Base-by-base conservation (phyloP, 176 grass and related monocot species). In the Elymus sibiricus region DNA sequence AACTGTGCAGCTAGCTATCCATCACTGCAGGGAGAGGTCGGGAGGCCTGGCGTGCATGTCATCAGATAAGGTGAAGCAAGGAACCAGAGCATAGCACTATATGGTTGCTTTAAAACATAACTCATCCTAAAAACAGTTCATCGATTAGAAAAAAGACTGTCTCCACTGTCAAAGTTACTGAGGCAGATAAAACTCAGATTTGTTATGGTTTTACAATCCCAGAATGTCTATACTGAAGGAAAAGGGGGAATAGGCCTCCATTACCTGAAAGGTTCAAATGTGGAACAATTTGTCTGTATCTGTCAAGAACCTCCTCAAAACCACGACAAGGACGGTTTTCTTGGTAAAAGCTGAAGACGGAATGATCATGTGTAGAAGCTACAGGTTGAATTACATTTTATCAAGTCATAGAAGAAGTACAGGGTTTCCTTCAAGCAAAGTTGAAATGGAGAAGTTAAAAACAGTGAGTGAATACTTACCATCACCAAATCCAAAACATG, bases 401-500 rank as follows among this genome's bases (percentile, higher is more conserved):
- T 79, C 19, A 64, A 34, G 25, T 46, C 44, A 82, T 74, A 44
- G 29, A 72, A 75, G 5, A 51, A 55, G 19, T 70, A 2, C 25
- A 29, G 9, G 5, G 19, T 62, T 87, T 86, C 12, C 6, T 37
- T 39, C 6, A 28, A 76, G 59, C 1, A 26, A 56, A 62, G 11
- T 83, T 13, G 69, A 65, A 70, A 74, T 26, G 66, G 17, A 78
- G 77, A 82, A 74, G 19, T 17, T 51, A 32, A 68, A 84, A 64
- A 76, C 8, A 26, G n/a, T 11, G 27, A 7, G 79, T 9, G 11
- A 51, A 40, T 32, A 63, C 34, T 84, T 90, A 98, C 95, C 82
- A 90, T 98, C 96, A 63, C 96, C 96, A 88, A 98, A 98, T 84
- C 96, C 96, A 90, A 95, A 95, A 81, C 96, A 98, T 47, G 96